These are phyloP conservation scores for Podospora conica DNA, from an alignment of 495 filamentous ascomycete genomes.

Conservation along the genomic window DNA sequence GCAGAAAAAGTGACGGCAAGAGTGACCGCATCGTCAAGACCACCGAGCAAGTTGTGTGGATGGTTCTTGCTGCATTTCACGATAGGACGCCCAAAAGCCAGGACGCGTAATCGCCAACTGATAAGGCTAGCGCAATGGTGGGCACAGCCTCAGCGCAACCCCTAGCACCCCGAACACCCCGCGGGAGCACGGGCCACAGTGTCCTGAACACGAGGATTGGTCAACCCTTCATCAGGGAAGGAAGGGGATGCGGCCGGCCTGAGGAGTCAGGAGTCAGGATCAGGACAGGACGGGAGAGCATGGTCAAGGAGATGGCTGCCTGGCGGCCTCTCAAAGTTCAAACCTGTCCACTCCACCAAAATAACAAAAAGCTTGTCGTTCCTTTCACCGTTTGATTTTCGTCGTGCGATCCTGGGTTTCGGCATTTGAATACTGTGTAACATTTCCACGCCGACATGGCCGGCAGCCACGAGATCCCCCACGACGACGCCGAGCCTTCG, in stretches of 20 bases:
- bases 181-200: not conserved
- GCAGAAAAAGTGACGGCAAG: no score
- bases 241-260: not conserved
- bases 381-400: not conserved
- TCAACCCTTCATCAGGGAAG: not conserved
- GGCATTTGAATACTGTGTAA: not conserved
- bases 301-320: not conserved
- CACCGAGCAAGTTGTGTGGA: no score
- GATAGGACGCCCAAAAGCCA: not conserved
- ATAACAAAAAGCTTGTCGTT: not conserved
- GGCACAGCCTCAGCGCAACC: constrained; percentile 11
- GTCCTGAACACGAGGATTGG: not conserved
- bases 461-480: not conserved
- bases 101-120: not conserved
- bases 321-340: not conserved
- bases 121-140: constrained; percentile 1
- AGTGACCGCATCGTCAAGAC: no score
- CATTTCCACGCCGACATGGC: not conserved
- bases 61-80: not conserved
- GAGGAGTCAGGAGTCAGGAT: no score
- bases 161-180: not conserved
- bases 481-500: not conserved
- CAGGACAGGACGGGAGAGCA: not conserved
- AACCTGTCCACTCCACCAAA: not conserved
- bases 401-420: not conserved